Evolutionary conservation across 164 flowering plant species (phyloP), one percentile per base, ranked within the genome.

Genomic region (Aristolochia fimbriata): DNA sequence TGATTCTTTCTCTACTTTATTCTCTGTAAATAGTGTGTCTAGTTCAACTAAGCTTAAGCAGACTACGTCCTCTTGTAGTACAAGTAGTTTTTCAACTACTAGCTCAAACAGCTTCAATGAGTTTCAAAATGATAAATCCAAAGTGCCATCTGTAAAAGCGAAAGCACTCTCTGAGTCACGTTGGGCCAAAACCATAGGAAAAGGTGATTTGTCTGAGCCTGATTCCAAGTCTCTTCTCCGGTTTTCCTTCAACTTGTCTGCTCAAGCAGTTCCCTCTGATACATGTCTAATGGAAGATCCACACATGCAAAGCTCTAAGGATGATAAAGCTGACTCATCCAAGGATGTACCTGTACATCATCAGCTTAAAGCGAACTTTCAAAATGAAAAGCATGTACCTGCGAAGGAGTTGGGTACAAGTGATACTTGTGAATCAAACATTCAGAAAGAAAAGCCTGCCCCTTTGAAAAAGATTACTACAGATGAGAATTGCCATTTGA

Each of bases 231-330:
- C 80, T 51, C 62, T 63, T 16, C 47, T 71, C 12, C 61, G 19
- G 0, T 73, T 64, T 52, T 77, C 83, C 5, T 71, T 71, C 59
- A 70, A 64, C 57, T 51, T 66, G 61, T 62, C 76, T 55, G 63
- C 68, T 63, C 60, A 55, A 50, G 24, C 59, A 58, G 52, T 60
- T 37, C 67, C 75, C 51, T 24, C 69, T n/a, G 51, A 60, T 54
- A 43, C 57, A 12, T 52, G 56, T 52, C 15, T 23, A 5, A 13
- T 27, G 23, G 30, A 5, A 22, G 56, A 52, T 27, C 15, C 17
- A 15, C 30, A 9, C 1, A 23, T 22, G 56, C 27, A 52, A 22
- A 52, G 16, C 27, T 14, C 30, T 15, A 52, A n/a, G 15, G 11
- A 52, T 22, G 30, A 37, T 37, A 37, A 37, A 37, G 43, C 4